Evolutionary conservation across 2,329 filamentous ascomycete genomes (phyloP), one percentile per base, ranked within the genome.

Genomic region (Pyrenophora seminiperda): DNA sequence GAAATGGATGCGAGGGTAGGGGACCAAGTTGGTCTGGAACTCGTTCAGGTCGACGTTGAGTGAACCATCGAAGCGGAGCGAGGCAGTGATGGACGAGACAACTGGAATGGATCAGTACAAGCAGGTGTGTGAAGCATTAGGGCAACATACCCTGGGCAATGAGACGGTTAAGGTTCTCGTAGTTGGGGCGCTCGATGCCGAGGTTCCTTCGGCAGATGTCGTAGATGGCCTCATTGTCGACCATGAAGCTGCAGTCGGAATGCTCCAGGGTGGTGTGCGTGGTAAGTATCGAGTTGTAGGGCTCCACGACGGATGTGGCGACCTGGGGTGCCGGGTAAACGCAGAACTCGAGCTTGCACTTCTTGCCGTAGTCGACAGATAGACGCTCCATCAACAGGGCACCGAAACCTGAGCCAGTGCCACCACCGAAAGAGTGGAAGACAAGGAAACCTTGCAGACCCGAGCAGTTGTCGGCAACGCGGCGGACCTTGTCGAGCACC

Each of bases 191-290:
- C 85, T 96, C 92, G 65, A 99, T 92, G 64, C 91, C 92, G 61
- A 99, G 85, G 83, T 96, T 97, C 75, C 91, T 89, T 73, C 92
- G 89, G 88, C 94, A 99, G 76, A 99, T 97, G 76, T 97, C 94
- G 80, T 97, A 97, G 77, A 99, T 97, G 71, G 94, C 94, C 83
- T 99, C 94, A 80, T 99, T 99, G 83, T 99, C 94, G 66, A 99
- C 94, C 91, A 97, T 96, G 85, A 99, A 99, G 70, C 90, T 95
- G 84, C 94, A 97, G 85, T 99, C 94, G 58, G 92, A 96, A 84
- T 99, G 92, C 85, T 99, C 94, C 50, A 99, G 87, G 61, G 94
- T 97, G 74, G 92, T 97, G 86, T 99, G 94, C 59, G 94, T 97
- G 68, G 94, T 97, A 65, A 99, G 87, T 75, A 97, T 97, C 43